Conservation (phyloP, 805 yeast species). For the Wickerhamiella azymoides region DNA sequence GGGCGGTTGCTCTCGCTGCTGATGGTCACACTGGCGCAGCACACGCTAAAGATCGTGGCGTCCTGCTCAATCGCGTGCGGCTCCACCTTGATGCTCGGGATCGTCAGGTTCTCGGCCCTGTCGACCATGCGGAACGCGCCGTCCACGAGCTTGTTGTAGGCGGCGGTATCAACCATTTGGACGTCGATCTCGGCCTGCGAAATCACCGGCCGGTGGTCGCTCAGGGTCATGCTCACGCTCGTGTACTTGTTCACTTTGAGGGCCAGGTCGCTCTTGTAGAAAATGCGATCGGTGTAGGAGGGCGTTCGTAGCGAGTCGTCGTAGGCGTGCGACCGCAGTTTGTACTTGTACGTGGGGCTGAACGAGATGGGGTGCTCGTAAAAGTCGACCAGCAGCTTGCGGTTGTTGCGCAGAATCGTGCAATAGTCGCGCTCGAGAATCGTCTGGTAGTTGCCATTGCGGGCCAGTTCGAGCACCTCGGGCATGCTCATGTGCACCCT, state of each 20-base stretch:
- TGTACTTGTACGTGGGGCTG: slow-evolving; percentile 42
- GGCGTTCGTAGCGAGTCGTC: slow-evolving; percentile 31
- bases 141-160: slow-evolving; percentile 26
- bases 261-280: slow-evolving; percentile 25
- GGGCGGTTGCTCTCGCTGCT: neutral
- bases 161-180: slow-evolving; percentile 28
- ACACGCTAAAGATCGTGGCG: slow-evolving; percentile 19
- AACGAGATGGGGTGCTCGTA: slow-evolving; percentile 35
- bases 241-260: neutral
- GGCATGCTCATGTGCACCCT: slow-evolving; percentile 33
- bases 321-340: slow-evolving; percentile 18
- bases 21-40: slow-evolving; percentile 6
- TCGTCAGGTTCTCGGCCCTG: slow-evolving; percentile 31
- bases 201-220: slow-evolving; percentile 47
- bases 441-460: slow-evolving; percentile 23
- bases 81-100: slow-evolving; percentile 30
- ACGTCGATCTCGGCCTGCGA: slow-evolving; percentile 26
- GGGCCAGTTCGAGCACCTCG: slow-evolving; percentile 22
- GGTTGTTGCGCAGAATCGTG: slow-evolving; percentile 23
- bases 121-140: slow-evolving; percentile 31
- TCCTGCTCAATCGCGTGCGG: slow-evolving; percentile 24
- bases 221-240: slow-evolving; percentile 17
- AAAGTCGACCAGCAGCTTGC: slow-evolving; percentile 32
- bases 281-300: slow-evolving; percentile 46
- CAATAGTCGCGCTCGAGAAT: slow-evolving; percentile 34